Percentiles rank a stretch among this genome's conserved stretches.
Conservation (phyloP, 2,329 filamentous ascomycete species). For the Alternaria angustiovoidea region DNA sequence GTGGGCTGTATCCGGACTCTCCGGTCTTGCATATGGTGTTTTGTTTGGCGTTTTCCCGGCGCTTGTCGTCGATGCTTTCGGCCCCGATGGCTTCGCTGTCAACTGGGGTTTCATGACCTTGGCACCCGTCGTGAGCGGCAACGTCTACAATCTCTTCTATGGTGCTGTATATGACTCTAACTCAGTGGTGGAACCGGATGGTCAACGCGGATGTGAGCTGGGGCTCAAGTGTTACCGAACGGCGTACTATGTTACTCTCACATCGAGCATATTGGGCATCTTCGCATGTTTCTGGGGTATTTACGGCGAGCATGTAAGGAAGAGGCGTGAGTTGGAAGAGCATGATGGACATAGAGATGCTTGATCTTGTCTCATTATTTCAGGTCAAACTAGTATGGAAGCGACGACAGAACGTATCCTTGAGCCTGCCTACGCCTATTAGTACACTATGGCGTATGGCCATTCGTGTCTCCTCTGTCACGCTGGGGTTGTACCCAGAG, state of each 20-base stretch:
- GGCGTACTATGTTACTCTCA: conserved; percentile 82
- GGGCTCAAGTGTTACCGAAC: conserved; percentile 81
- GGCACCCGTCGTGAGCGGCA: conserved; percentile 84
- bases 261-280: conserved; percentile 74
- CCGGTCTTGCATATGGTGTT: conserved; percentile 89
- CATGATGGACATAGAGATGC: conserved; percentile 43
- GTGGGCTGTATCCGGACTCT: conserved; percentile 80
- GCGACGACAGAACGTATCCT: neutral
- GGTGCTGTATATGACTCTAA: conserved; percentile 84
- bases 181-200: conserved; percentile 71
- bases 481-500: too few relatives aligned
- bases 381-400: neutral
- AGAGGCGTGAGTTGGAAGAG: conserved; percentile 44
- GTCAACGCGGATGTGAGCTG: conserved; percentile 76
- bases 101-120: conserved; percentile 98
- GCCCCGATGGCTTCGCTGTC: conserved; percentile 85
- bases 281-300: conserved; percentile 76
- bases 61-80: conserved; percentile 86
- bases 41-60: conserved; percentile 94
- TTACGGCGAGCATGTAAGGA: conserved; percentile 60
- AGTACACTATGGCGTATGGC: neutral
- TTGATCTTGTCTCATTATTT: conserved; percentile 10
- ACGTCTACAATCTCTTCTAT: conserved; percentile 93
- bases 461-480: neutral
- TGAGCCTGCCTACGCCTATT: neutral